Evolutionary conservation across 2,329 filamentous ascomycete species (phyloP).

Genomic region (Aspergillus spinulosporus): DNA sequence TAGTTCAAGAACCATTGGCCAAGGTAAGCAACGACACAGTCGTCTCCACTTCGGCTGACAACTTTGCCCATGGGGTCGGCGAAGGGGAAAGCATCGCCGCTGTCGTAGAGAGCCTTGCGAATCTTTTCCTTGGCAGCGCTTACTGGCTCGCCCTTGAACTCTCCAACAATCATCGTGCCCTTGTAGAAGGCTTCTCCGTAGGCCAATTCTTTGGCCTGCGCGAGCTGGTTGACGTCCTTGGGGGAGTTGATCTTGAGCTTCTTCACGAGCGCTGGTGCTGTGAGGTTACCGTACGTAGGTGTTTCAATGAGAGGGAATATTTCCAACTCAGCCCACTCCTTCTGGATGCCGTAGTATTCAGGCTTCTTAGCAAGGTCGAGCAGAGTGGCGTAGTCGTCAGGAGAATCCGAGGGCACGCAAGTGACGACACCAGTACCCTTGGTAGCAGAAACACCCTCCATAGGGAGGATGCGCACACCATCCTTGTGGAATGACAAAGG

Average conservation of each 20-base stretch:
- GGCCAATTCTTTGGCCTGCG: constrained; percentile 90
- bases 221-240: constrained; percentile 87
- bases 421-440: constrained; percentile 98
- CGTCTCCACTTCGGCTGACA: constrained; percentile 83
- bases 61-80: constrained; percentile 91
- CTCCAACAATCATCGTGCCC: constrained; percentile 82
- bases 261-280: constrained; percentile 80
- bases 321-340: constrained; percentile 92
- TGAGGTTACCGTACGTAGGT: constrained; percentile 80
- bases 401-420: constrained; percentile 91
- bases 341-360: constrained; percentile 93
- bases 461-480: constrained; percentile 85
- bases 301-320: constrained; percentile 88
- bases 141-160: constrained; percentile 84
- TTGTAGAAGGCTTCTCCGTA: constrained; percentile 99
- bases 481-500: constrained; percentile 83
- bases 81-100: constrained; percentile 81
- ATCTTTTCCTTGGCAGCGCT: constrained; percentile 86
- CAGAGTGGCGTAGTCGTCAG: constrained; percentile 90
- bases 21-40: constrained; percentile 88
- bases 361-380: constrained; percentile 90
- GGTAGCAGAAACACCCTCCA: constrained; percentile 87
- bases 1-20: constrained; percentile 99
- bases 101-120: constrained; percentile 71
- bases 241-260: constrained; percentile 95